phyloP scores from a whole-genome alignment of 1,284 basidiomycete genomes.

The Crucibulum cyathiforme region DNA sequence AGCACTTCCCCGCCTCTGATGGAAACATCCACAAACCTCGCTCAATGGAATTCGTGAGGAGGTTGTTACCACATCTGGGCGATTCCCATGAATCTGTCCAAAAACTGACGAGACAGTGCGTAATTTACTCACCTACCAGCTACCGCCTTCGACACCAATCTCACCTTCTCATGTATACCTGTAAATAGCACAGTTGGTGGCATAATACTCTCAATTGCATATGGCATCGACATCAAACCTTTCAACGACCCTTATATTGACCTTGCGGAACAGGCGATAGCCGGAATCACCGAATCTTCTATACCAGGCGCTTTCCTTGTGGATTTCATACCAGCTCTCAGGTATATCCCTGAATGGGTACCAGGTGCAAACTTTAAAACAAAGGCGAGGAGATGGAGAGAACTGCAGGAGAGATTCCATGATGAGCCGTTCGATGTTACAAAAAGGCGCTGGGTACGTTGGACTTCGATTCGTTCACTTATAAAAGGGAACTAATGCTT shows the following conservation, averaged over 20 bases:
- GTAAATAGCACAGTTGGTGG: slow-evolving; percentile 41
- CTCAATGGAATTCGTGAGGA: slow-evolving; percentile 27
- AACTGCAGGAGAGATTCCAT: slow-evolving; percentile 17
- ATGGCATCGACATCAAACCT: background rate
- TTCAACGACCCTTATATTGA: background rate
- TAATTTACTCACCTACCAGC: background rate
- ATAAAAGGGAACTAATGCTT: no score
- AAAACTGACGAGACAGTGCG: slow-evolving; percentile 37
- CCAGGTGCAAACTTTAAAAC: slow-evolving; percentile 53
- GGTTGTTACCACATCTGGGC: slow-evolving; percentile 32
- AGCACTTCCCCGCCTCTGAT: slow-evolving; percentile 26
- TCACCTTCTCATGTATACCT: slow-evolving; percentile 28
- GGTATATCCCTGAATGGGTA: slow-evolving; percentile 51
- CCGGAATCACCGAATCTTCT: background rate
- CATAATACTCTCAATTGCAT: background rate
- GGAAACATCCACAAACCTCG: slow-evolving; percentile 22
- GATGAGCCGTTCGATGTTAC: slow-evolving; percentile 42
- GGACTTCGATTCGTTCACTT: no score
- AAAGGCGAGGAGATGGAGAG: slow-evolving; percentile 40
- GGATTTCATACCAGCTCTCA: slow-evolving; percentile 31
- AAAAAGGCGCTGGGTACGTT: slow-evolving; percentile 13
- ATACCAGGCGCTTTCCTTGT: slow-evolving; percentile 29
- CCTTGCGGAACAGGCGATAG: background rate
- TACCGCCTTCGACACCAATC: background rate
- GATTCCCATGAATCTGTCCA: slow-evolving; percentile 31